A percentile compares a stretch with the other conserved stretches of the same genome.
phyloP scores from a whole-genome alignment of 805 yeast species.

The Saturnispora gosingensis region DNA sequence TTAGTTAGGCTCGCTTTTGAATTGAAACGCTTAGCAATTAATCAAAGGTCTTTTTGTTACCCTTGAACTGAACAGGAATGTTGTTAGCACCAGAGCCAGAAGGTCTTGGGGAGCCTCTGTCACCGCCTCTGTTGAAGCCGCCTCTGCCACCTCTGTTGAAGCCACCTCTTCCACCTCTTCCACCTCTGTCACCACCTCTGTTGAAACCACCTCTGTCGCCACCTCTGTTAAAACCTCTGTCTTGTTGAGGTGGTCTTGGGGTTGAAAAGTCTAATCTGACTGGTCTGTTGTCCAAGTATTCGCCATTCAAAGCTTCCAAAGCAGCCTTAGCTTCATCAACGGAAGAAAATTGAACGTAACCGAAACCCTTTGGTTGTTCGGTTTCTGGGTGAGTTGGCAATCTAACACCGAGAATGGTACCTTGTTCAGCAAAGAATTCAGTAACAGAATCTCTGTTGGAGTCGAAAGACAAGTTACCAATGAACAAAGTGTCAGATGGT shows the following conservation, averaged over 20 bases:
- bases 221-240: constrained; percentile 12
- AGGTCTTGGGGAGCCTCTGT: constrained; percentile 33
- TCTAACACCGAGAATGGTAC: constrained; percentile 81
- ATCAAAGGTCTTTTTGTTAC: constrained; percentile 77
- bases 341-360: constrained; percentile 85
- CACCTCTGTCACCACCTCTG: constrained; percentile 24
- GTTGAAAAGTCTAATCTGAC: constrained; percentile 92
- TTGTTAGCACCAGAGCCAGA: constrained; percentile 56
- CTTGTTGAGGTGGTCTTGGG: constrained; percentile 44
- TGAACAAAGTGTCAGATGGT: constrained; percentile 92
- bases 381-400: constrained; percentile 98
- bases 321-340: constrained; percentile 90
- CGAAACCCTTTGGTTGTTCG: constrained; percentile 98
- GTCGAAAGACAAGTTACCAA: constrained; percentile 92
- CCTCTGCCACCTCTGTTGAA: constrained; percentile 23
- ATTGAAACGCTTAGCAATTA: constrained; percentile 25
- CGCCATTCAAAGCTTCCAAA: constrained; percentile 78
- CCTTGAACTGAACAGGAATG: constrained; percentile 63
- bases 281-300: constrained; percentile 82
- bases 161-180: constrained; percentile 21
- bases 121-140: constrained; percentile 24
- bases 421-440: constrained; percentile 66
- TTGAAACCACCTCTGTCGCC: constrained; percentile 10
- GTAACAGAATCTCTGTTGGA: constrained; percentile 73
- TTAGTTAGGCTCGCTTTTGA: background rate